These are phyloP conservation scores for Rauvolfia tetraphylla DNA, from an alignment of 257 asterid species.

Conservation along the genomic window DNA sequence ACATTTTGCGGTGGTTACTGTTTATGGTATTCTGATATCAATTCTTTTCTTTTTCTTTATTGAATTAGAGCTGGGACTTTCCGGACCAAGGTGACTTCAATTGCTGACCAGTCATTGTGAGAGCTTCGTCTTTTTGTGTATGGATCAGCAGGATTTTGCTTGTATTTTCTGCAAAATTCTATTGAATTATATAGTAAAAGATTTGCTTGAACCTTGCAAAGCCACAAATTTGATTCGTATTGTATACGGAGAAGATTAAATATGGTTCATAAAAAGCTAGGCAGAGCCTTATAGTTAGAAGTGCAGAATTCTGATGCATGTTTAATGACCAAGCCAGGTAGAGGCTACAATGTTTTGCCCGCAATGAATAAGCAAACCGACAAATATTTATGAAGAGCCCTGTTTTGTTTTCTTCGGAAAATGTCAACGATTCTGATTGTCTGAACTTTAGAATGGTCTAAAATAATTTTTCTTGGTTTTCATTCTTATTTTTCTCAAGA, in stretches of 20 bases:
- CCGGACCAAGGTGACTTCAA: slow-evolving; percentile 81
- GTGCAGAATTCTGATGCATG: not conserved
- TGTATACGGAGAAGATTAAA: slow-evolving; percentile 2
- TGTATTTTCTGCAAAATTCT: slow-evolving; percentile 11
- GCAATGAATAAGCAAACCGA: too few relatives aligned
- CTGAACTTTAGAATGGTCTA: too few relatives aligned
- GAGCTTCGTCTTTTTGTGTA: slow-evolving; percentile 31
- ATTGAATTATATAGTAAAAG: not conserved
- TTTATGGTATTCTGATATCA: slow-evolving; percentile 34
- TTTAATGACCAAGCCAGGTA: too few relatives aligned
- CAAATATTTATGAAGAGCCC: too few relatives aligned
- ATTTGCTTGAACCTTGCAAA: slow-evolving; percentile 24
- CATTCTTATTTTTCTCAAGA: too few relatives aligned
- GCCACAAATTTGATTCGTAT: slow-evolving; percentile 2
- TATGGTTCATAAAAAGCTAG: not conserved
- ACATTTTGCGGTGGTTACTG: not conserved
- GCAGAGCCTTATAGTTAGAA: not conserved
- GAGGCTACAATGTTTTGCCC: too few relatives aligned
- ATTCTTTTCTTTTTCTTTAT: slow-evolving; percentile 44
- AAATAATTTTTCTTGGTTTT: too few relatives aligned
- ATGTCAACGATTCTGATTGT: too few relatives aligned
- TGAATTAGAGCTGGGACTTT: slow-evolving; percentile 73
- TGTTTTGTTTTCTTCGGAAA: too few relatives aligned
- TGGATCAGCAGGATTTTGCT: slow-evolving; percentile 27
- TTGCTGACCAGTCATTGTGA: slow-evolving; percentile 28